Conservation (phyloP, 352 stramenopile species). For the Phytophthora crassamura region DNA sequence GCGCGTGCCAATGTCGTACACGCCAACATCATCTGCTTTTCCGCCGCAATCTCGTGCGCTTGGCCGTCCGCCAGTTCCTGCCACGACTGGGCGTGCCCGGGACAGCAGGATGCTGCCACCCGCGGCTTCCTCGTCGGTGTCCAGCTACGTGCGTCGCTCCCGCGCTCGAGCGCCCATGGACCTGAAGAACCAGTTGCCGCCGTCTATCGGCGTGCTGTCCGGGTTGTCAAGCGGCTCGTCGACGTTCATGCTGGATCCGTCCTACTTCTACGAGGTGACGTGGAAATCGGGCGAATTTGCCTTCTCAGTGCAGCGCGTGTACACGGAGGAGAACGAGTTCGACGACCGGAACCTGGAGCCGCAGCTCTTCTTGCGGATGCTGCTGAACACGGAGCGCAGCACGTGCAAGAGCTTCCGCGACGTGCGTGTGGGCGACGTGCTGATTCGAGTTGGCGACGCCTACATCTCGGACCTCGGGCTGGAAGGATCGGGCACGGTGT, state of each 20-base stretch:
- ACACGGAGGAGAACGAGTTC: slow-evolving; percentile 55
- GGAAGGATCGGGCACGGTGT: slow-evolving; percentile 54
- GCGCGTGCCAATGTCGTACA: slow-evolving; percentile 37
- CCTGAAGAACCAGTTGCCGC: slow-evolving; percentile 63
- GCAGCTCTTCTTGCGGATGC: slow-evolving; percentile 72
- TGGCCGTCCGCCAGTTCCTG: slow-evolving; percentile 27
- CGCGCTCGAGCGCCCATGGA: slow-evolving; percentile 53
- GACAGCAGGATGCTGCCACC: slow-evolving; percentile 17
- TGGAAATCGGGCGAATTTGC: slow-evolving; percentile 75
- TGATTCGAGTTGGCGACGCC: slow-evolving; percentile 64
- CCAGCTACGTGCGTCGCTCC: slow-evolving; percentile 43
- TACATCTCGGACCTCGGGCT: slow-evolving; percentile 73
- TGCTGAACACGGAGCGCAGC: slow-evolving; percentile 76
- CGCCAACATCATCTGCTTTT: slow-evolving; percentile 35
- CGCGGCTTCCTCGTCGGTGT: slow-evolving; percentile 21
- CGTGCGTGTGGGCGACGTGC: slow-evolving; percentile 67
- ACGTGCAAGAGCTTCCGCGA: slow-evolving; percentile 71
- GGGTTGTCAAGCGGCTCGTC: slow-evolving; percentile 64
- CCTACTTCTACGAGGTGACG: slow-evolving; percentile 65
- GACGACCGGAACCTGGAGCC: slow-evolving; percentile 43
- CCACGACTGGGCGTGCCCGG: slow-evolving; percentile 25
- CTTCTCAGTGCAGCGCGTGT: slow-evolving; percentile 78
- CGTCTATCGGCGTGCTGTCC: slow-evolving; percentile 66
- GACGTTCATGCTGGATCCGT: slow-evolving; percentile 62
- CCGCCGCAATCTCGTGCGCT: slow-evolving; percentile 28